Conservation (phyloP, 2,329 filamentous ascomycete species). For the Metarhizium robertsii region DNA sequence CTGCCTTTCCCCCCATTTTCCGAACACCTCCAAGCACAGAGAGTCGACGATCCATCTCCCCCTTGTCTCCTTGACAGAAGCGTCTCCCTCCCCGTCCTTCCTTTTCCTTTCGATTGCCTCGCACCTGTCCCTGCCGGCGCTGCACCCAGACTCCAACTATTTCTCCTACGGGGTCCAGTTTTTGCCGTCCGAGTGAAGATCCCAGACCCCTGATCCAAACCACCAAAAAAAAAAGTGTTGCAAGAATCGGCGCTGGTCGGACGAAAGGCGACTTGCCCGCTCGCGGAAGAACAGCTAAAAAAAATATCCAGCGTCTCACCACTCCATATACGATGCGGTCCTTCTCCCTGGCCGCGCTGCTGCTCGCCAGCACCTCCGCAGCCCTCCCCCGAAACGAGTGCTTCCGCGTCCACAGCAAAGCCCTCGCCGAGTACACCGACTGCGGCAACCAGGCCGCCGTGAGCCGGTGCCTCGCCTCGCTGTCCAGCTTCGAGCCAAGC, state of each 20-base stretch:
- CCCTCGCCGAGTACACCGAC: conserved; percentile 27
- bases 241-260: neutral
- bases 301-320: neutral
- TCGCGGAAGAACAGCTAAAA: neutral
- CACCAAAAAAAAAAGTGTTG: neutral
- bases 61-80: no score
- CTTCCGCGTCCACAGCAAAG: conserved; percentile 25
- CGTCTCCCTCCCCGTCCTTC: no score
- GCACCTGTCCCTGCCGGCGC: no score
- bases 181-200: neutral
- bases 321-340: neutral
- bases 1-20: no score
- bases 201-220: neutral
- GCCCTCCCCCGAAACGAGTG: conserved; percentile 27
- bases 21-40: no score
- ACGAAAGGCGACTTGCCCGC: neutral
- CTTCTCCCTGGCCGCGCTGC: conserved; percentile 10
- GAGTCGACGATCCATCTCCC: no score
- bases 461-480: conserved; percentile 30
- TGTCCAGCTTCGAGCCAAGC: conserved; percentile 18
- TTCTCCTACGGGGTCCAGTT: neutral
- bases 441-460: conserved; percentile 36
- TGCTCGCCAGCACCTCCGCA: conserved; percentile 24
- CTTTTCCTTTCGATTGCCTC: no score
- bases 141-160: no score